Base-by-base conservation (phyloP, 2,329 filamentous ascomycete species). In the Penicillium sclerotiorum region DNA sequence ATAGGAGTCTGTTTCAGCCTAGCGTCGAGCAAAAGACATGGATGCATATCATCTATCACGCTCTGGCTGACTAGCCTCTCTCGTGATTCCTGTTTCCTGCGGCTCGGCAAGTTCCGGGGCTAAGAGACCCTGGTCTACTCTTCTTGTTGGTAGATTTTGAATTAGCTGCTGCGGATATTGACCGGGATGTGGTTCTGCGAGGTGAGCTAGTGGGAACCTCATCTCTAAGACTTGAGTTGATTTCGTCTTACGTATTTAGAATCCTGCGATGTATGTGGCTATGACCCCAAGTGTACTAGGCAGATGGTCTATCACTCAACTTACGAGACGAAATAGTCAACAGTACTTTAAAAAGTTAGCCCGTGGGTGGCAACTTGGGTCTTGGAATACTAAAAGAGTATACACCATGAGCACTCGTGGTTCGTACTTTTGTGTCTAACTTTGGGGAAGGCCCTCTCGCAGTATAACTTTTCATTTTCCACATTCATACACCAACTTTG, bases 101-200 rank as follows among this genome's bases (percentile, higher is more conserved):
- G 45, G 27, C 39, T 55, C 55, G 57, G 57, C 47, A 54, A 46
- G 44, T 57, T 56, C 51, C 53, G 53, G 40, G 47, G 47, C 47
- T 47, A 44, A 37, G 39, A n/a, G 45, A 41, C 49, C 45, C 18
- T 23, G 22, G 23, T 11, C 41, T 40, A 40, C 41, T 25, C 23
- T 25, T 51, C 15, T 7, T 18, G 39, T 20, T 28, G 20, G 47
- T 23, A 22, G 23, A 37, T 23, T 17, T 15, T 43, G 37, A 46
- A 32, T 43, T 53, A 50, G 32, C 35, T 44, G 43, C 35, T 47
- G 36, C 23, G 41, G 43, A 43, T 47, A 45, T 45, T 13, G 17
- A 25, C 50, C 33, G 22, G 45, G 30, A 47, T 46, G 42, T 46
- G 20, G 49, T 47, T 28, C 41, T 45, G 40, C 25, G 40, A 40